These are phyloP conservation scores for Nemania serpens DNA, from an alignment of 2,329 filamentous ascomycete species.

Conservation along the genomic window DNA sequence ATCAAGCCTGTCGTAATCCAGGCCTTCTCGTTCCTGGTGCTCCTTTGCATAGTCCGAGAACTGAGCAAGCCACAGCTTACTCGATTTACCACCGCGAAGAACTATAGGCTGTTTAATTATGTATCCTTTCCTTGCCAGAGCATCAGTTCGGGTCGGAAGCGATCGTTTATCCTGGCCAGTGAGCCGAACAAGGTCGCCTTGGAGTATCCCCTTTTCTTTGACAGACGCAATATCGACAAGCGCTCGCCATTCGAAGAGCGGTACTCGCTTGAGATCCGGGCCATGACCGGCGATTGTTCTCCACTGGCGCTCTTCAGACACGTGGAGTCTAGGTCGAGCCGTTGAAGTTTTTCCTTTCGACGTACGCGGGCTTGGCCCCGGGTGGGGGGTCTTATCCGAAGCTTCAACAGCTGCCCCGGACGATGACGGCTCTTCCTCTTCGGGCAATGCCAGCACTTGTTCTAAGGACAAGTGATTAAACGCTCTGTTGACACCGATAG, in stretches of 20 bases:
- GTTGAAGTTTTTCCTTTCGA: constrained; percentile 6
- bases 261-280: constrained; percentile 62
- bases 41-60: constrained; percentile 53
- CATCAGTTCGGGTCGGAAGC: constrained; percentile 64
- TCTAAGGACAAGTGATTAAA: constrained; percentile 48
- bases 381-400: constrained; percentile 2
- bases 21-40: constrained; percentile 45
- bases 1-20: constrained; percentile 44
- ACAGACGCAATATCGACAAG: constrained; percentile 62
- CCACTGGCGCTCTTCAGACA: constrained; percentile 63
- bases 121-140: constrained; percentile 63
- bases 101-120: constrained; percentile 65
- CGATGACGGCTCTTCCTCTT: constrained; percentile 33
- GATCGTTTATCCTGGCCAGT: constrained; percentile 68
- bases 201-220: constrained; percentile 60
- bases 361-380: neutral
- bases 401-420: neutral
- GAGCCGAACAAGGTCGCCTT: constrained; percentile 62
- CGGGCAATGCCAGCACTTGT: constrained; percentile 46
- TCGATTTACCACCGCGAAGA: constrained; percentile 63
- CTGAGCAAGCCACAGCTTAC: constrained; percentile 63
- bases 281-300: constrained; percentile 63
- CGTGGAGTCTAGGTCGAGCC: constrained; percentile 47
- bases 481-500: constrained; percentile 43
- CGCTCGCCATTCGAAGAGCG: constrained; percentile 62